Base-by-base conservation (phyloP, 2,329 filamentous ascomycete genomes). In the Calonectria fujianensis region DNA sequence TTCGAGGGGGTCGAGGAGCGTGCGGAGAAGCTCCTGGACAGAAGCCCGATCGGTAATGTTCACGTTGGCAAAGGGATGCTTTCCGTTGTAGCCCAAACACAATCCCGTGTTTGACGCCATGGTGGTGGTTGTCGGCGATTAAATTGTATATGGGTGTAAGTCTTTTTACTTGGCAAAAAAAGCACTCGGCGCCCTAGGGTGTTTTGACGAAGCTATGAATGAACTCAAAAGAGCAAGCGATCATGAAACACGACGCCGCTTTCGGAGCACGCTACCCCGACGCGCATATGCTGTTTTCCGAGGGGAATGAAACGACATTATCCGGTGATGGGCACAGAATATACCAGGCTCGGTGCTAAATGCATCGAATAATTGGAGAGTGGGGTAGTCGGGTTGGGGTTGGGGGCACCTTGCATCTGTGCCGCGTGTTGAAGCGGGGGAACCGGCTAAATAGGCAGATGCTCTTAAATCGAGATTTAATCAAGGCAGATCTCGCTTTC, bases 1-100 rank as follows among this genome's bases (percentile, higher is more conserved):
- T 74, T 92, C 88, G 7, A 96, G 87, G 11, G 94, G 94, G 79
- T 94, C 92, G 32, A 96, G 90, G 13, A 96, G 87, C 4, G 91
- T 89, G 48, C 86, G 85, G 18, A 93, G 88, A 14, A 93, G 90
- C 64, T 90, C 85, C 79, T 93, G 91, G n/a, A 93, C 89, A 2
- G 89, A 91, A 32, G 85, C 82, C 29, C 89, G 87, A 81, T 90
- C 87, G 37, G 85, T 84, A 61, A 92, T 86, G 31, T 87, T 80
- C 64, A 91, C 86, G 73, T 85, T 83, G 48, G 89, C 87, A 82
- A 92, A 92, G 27, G 91, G 90, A 78, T 92, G 91, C n/a, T 84
- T 80, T 74, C 83, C 86, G 75, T 86, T 78, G 80, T 91, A 91
- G 77, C 90, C 90, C 8, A 92, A 85, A 51, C 80, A 82, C 27